phyloP scores from a whole-genome alignment of 1,139 yeast genomes.

The Blastobotrys arbuscula region DNA sequence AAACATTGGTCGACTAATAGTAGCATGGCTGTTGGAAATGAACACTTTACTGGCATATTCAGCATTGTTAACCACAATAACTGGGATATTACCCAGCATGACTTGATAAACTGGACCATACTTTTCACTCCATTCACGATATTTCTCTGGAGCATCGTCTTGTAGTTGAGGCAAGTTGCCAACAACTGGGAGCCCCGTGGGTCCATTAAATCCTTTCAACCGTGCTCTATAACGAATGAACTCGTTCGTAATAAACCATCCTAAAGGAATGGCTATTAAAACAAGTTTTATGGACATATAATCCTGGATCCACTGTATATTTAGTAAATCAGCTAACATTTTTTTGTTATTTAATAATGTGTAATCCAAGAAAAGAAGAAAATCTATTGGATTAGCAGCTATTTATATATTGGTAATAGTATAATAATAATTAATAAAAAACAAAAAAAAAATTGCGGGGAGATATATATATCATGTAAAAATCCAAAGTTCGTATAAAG shows the following conservation, averaged over 20 bases:
- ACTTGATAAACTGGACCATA: conserved; percentile 55
- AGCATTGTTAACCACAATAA: conserved; percentile 60
- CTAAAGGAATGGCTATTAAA: not conserved
- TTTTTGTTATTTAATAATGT: not conserved
- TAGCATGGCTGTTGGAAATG: conserved; percentile 45
- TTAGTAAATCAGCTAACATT: not conserved
- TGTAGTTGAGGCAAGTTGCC: conserved; percentile 17
- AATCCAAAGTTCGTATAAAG: not conserved
- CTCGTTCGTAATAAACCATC: conserved; percentile 17
- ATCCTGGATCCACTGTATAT: not conserved
- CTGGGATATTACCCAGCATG: conserved; percentile 49
- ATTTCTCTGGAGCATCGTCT: conserved; percentile 27
- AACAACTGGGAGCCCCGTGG: conserved; percentile 17
- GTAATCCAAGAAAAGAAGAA: not conserved
- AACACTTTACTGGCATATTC: conserved; percentile 50
- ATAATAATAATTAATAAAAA: not conserved
- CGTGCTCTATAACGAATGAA: conserved; percentile 15
- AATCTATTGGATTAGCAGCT: not conserved
- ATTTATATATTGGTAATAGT: not conserved
- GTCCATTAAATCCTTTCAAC: conserved; percentile 17
- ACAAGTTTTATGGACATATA: not conserved
- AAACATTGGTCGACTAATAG: conserved; percentile 59
- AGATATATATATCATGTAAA: not conserved
- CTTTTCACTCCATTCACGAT: conserved; percentile 41
- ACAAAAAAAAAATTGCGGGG: not conserved